Evolutionary conservation across 106 monocot genomes (phyloP), one percentile per base, ranked within the genome.

Genomic region (Apostasia shenzhenica): DNA sequence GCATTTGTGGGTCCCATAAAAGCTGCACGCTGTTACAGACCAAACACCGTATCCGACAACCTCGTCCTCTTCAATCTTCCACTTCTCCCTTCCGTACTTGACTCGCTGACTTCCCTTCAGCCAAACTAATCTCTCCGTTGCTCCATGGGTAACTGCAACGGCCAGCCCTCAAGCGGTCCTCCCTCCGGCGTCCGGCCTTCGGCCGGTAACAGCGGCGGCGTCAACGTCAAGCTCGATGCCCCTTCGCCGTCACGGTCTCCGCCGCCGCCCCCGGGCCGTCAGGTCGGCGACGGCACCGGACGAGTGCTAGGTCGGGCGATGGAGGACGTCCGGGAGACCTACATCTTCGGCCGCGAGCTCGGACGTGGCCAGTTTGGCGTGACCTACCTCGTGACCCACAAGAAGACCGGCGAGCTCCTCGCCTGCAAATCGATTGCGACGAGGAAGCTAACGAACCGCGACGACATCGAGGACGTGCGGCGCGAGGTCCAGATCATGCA

Each of bases 401-500:
- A 48, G 37, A 41, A 14, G 48, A 79, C 84, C 2, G 78, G 81
- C 5, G 67, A 85, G 66, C 71, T 57, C 54, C 57, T 76, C 55
- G 88, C 88, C 40, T 88, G 88, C 81, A 88, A 88, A 74, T 87
- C 86, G 61, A 87, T 87, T 70, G 79, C 86, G 45, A 77, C 80
- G 48, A 65, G 86, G 60, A 88, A 85, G 77, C 79, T 88, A 8
- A 41, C 75, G 14, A 71, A 67, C 59, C 73, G 73, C 61, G 84
- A 82, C 26, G 88, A 85, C 68, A 45, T 79, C 40, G 88, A 88
- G 59, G 84, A 88, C 44, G 82, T 83, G 49, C 76, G 83, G 45
- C 76, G 87, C 39, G 87, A 87, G 83, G 83, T 87, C 45, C 87
- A 87, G 88, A 85, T 88, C 82, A 88, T 88, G 88, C 84, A 88